Base-by-base conservation (phyloP, 1,284 basidiomycete species). In the Vanrija humicola region DNA sequence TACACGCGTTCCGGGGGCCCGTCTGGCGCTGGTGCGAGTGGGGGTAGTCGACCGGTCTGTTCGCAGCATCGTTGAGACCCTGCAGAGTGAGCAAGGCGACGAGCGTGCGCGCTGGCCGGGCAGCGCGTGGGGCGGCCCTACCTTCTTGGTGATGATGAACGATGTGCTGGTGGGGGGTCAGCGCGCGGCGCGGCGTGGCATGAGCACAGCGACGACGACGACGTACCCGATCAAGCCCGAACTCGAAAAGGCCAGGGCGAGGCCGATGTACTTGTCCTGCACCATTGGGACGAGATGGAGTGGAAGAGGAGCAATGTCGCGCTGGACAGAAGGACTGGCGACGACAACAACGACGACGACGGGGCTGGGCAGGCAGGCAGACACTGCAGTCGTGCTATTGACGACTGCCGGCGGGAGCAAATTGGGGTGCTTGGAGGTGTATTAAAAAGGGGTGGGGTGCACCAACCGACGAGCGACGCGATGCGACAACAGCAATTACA, bases 101-200 rank as follows among this genome's bases (percentile, higher is more conserved):
- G 28, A 7, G 28, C 28, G 3, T 28, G 28, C 28, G 2, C 42
- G 55, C 48, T 39, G 15, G 19, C 50, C 39, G 40, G 26, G 25
- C 48, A n/a, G 5, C n/a, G 7, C 6, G 15, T 19, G 25, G 12
- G 9, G 5, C 8, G 23, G 15, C 78, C 58, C 61, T 10, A 88
- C 93, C 86, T 94, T 96, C 84, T 96, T 96, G 19, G 92, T 96
- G 71, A 96, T 92, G 73, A 97, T 94, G 76, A 92, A 93, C 75
- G 89, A 92, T 46, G 88, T 89, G 19, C 72, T 74, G 52, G 7
- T 18, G 26, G 14, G 16, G 40, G 25, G 46, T 46, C 26, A 52
- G 43, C 10, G 38, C 28, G 28, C 12, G 7, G 34, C 28, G 28
- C 3, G 3, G 12, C 34, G 34, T 34, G 10, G 10, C 7, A 28